Evolutionary conservation across 2,329 filamentous ascomycete genomes (phyloP), one percentile per base, ranked within the genome.

Genomic region (Cadophora sp.): DNA sequence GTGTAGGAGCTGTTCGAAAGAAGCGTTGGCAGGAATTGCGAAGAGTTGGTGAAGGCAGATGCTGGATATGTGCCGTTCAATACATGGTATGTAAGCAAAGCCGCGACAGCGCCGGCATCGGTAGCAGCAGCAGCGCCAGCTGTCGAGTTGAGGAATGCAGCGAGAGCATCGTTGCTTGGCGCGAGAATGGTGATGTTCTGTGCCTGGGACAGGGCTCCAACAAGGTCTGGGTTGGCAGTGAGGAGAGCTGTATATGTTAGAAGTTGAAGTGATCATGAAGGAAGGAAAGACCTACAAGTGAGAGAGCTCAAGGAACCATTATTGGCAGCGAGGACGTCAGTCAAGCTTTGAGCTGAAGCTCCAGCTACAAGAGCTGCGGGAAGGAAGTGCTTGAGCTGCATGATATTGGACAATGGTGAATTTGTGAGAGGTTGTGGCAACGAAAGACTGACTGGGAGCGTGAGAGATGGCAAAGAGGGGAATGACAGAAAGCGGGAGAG

Each of bases 171-270:
- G 41, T 78, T 75, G 64, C 64, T 73, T 4, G 77, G 77, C 4
- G 76, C 76, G n/a, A 78, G 72, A 56, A 78, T 80, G n/a, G 87
- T 89, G 67, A 89, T 80, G 73, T 88, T 86, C 13, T 72, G 71
- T 7, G 81, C 77, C 27, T 69, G 73, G 41, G 72, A 72, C 27
- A 87, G 75, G 5, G 76, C 63, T 13, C 71, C 48, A n/a, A 81
- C 66, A 20, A 85, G 70, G 4, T 74, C 72, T 11, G 81, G 78
- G 59, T 78, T 75, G 24, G 72, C 67, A 16, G 70, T 62, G 36
- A 85, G 75, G 63, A 83, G 76, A 7, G 71, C 71, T 48, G 73
- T 72, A 22, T 81, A 72, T 45, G 18, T 50, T 30, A 27, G 45
- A 39, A 18, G 36, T 13, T 43, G 60, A 20, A 24, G 39, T 13